Base-by-base conservation (phyloP, 768 basidiomycete genomes). In the Melanogaster broomeanus region DNA sequence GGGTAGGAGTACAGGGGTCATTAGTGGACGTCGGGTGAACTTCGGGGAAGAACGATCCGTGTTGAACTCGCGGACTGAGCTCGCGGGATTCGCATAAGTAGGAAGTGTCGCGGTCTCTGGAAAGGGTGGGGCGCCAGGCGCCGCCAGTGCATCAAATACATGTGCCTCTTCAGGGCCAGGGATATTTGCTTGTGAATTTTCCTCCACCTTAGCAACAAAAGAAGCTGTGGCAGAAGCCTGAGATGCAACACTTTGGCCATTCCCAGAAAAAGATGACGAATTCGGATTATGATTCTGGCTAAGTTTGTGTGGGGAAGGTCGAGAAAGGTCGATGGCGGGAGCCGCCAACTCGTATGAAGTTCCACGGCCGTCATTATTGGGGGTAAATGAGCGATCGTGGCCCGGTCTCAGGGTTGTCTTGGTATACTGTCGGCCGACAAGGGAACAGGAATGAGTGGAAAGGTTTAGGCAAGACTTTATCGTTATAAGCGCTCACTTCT, bases 1-100 rank as follows among this genome's bases (percentile, higher is more conserved):
- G 16, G 86, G 84, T 4, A 75, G 66, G 28, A 92, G 71, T 3
- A 84, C 69, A 1, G 81, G 77, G 11, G 72, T 71, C 11, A 62
- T 60, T 4, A 75, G 67, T 1, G 76, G 78, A 28, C 64, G 57
- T 38, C 74, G 57, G 24, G 64, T 48, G 40, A 66, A 58, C 30
- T 45, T 39, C 5, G 59, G 61, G 28, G 58, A 49, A 16, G 59
- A 42, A 21, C 53, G 15, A 13, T 56, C 39, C n/a, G 22, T 28
- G 27, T 37, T 49, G 6, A 57, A 40, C 13, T 51, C 51, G 18
- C 41, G 33, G n/a, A n/a, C n/a, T n/a, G n/a, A n/a, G n/a, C n/a
- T n/a, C n/a, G n/a, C n/a, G 5, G 53, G 22, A 33, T 51, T 48
- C 52, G 46, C 52, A 30, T 61, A 58, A 42, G 57, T 47, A 19